Evolutionary conservation across 257 asterid species (phyloP).

Genomic region (Perilla frutescens): DNA sequence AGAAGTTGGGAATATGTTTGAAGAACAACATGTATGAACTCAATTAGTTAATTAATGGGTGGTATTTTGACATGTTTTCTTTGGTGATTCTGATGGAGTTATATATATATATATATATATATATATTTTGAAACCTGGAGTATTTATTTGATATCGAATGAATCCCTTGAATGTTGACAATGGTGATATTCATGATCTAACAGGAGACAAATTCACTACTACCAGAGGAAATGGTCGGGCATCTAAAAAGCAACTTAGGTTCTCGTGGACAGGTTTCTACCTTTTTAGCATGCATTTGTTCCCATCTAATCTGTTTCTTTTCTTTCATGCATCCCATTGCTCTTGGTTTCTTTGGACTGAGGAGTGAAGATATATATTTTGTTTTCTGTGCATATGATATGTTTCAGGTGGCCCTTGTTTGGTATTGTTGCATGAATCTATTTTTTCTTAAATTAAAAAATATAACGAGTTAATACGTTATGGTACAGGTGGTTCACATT

Average conservation of each 20-base stretch:
- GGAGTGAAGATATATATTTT: neutral
- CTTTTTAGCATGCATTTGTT: slow-evolving; percentile 23
- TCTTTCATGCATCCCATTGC: neutral
- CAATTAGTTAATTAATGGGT: slow-evolving; percentile 1
- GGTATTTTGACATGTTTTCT: neutral
- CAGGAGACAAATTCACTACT: slow-evolving; percentile 77
- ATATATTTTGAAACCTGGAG: neutral
- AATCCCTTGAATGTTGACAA: slow-evolving; percentile 25
- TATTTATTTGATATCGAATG: neutral
- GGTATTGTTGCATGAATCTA: slow-evolving; percentile 24
- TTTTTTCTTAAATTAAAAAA: neutral
- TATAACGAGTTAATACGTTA: slow-evolving; percentile 32
- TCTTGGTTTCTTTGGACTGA: slow-evolving; percentile 25
- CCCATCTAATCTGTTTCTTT: slow-evolving; percentile 22
- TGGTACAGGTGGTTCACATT: slow-evolving; percentile 81
- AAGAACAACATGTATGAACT: slow-evolving; percentile 4
- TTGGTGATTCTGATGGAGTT: slow-evolving; percentile 12
- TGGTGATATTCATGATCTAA: slow-evolving; percentile 31
- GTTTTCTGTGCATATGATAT: slow-evolving; percentile 12
- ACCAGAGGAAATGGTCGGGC: slow-evolving; percentile 85
- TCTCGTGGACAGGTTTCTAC: slow-evolving; percentile 85
- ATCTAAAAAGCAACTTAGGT: slow-evolving; percentile 71
- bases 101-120: too few species aligned
- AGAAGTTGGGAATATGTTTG: neutral
- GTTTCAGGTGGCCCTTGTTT: slow-evolving; percentile 29